Evolutionary conservation across 2,329 filamentous ascomycete genomes (phyloP), one percentile per base, ranked within the genome.

Genomic region (Alternaria hordeiaustralica): DNA sequence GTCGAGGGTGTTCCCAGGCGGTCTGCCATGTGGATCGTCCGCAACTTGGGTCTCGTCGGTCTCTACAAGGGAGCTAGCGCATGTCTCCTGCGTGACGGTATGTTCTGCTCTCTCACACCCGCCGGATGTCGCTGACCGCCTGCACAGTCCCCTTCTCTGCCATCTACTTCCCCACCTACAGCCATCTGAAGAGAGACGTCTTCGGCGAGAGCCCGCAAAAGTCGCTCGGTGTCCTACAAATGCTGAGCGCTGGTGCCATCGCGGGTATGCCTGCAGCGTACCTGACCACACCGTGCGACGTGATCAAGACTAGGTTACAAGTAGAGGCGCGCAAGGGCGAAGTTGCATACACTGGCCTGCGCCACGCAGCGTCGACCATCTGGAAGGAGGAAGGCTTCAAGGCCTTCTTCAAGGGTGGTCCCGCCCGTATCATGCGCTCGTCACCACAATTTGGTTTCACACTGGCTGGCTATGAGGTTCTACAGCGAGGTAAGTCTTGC

Each of bases 371-470:
- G 41, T 82, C 82, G 73, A 97, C 93, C 13, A 92, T 99, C 74
- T 90, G 87, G 84, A 89, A 90, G 80, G 92, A 98, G 80, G 96
- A 99, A 82, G 96, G 96, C 11, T 95, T 97, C 87, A 89, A 87
- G 67, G 96, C 96, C 25, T 99, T 99, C 86, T 99, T 98, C 90
- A 98, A 98, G 86, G 96, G 96, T 71, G 96, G 96, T 1, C 94
- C 95, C 1, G 96, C 96, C 9, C 93, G 96, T 84, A 96, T 99
- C 76, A 82, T 98, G 79, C 91, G 96, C 75, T 97, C 94, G 1
- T 97, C 94, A 12, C 96, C 96, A 15, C 96, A 99, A 79, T 99
- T 99, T 80, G 96, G 96, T 69, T 98, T 98, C 85, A 99, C 96
- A 0, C 89, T 99, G 23, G 96, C 96, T 4, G 92, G 92, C 46